Conservation (phyloP, 1,139 yeast genomes). For the Nakaseomyces sp. region DNA sequence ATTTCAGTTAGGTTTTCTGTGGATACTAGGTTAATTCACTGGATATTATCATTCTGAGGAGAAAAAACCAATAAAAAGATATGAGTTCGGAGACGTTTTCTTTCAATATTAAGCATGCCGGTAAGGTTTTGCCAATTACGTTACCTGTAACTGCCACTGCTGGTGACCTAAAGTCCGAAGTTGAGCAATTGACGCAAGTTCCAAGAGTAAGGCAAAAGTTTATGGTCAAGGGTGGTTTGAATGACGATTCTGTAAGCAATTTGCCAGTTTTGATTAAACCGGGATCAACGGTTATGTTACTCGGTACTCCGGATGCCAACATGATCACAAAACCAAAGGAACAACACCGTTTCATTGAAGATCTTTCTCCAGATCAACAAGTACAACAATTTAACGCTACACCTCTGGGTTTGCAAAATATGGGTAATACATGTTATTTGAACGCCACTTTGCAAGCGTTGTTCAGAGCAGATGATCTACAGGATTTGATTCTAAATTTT, state of each 20-base stretch:
- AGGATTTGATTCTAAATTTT: slow-evolving; percentile 25
- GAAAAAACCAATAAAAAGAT: background rate
- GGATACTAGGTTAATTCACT: no score
- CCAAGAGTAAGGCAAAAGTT: slow-evolving; percentile 86
- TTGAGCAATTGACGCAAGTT: slow-evolving; percentile 66
- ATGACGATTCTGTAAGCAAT: slow-evolving; percentile 49
- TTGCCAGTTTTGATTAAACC: slow-evolving; percentile 39
- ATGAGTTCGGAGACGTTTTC: slow-evolving; percentile 3
- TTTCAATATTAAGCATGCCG: slow-evolving; percentile 65
- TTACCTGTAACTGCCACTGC: slow-evolving; percentile 53
- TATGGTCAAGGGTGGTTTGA: slow-evolving; percentile 76
- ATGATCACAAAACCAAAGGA: slow-evolving; percentile 52
- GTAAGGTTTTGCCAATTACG: slow-evolving; percentile 66
- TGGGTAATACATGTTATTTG: slow-evolving; percentile 93
- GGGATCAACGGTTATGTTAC: slow-evolving; percentile 69
- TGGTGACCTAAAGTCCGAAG: slow-evolving; percentile 58
- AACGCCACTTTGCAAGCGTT: slow-evolving; percentile 83
- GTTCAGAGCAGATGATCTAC: slow-evolving; percentile 41
- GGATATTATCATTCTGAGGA: background rate
- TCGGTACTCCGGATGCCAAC: slow-evolving; percentile 79
- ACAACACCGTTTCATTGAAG: slow-evolving; percentile 60
- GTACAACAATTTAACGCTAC: slow-evolving; percentile 37
- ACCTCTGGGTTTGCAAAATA: slow-evolving; percentile 78
- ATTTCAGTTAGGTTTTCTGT: no score
- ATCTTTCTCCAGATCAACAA: slow-evolving; percentile 39